Conservation (phyloP, 177 flowering plant species). For the Vitis hybrid region DNA sequence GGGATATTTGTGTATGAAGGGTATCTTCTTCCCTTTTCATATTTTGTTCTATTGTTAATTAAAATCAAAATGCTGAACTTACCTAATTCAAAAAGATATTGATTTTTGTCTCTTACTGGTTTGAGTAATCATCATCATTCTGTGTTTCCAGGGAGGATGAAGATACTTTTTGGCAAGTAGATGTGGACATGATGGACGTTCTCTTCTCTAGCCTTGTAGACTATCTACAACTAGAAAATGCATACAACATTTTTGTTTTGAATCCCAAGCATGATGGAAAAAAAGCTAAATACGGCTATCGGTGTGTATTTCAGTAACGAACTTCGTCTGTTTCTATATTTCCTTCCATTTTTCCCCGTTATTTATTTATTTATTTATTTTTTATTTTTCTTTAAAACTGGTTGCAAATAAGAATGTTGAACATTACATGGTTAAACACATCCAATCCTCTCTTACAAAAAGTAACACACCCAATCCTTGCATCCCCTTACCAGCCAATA, state of each 20-base stretch:
- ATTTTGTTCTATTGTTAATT: not conserved
- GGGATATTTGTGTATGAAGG: no score
- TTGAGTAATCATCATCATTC: slow-evolving; percentile 3
- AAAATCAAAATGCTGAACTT: no score
- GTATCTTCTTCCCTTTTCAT: not conserved
- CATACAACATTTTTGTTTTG: slow-evolving; percentile 81
- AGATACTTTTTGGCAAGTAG: slow-evolving; percentile 80
- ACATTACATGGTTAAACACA: not conserved
- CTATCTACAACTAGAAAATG: slow-evolving; percentile 82
- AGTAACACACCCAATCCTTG: no score
- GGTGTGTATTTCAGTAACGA: slow-evolving; percentile 43
- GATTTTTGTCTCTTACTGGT: not conserved
- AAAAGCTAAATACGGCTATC: slow-evolving; percentile 76
- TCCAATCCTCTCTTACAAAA: not conserved
- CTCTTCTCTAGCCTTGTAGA: slow-evolving; percentile 74
- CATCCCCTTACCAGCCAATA: no score
- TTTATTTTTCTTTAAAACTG: not conserved
- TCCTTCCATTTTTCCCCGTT: not conserved
- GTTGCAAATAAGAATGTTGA: not conserved
- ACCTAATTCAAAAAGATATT: no score
- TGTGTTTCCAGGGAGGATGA: slow-evolving; percentile 47
- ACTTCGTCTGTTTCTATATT: not conserved
- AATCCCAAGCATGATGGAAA: slow-evolving; percentile 64
- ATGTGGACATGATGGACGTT: slow-evolving; percentile 76
- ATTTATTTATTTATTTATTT: no score